Base-by-base conservation (phyloP, 371 early-diverging fungal genomes). In the Rhizopus delemar region DNA sequence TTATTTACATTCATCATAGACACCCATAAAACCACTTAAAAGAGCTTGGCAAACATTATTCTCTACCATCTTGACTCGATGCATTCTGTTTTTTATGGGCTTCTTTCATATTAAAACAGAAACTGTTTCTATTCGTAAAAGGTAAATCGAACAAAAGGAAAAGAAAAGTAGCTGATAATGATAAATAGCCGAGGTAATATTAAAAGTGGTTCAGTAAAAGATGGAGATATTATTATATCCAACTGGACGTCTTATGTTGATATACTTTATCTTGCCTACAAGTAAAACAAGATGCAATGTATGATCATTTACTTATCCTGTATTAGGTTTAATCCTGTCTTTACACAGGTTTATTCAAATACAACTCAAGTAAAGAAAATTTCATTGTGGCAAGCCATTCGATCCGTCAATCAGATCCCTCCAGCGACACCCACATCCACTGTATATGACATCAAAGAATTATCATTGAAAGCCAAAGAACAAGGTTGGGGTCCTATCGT, bases 181-280 rank as follows among this genome's bases (percentile, higher is more conserved):
- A 39, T 9, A 1, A 39, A 9, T 39, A 60, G 59, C 51, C 63
- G 69, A 16, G 58, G 68, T n/a, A 51, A 49, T 28, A 52, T 38
- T 46, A 36, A 41, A 22, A 33, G 33, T 4, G 57, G 45, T 36
- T 46, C 53, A 8, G 57, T 75, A 3, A 63, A 65, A 41, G 62
- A 78, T 13, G 93, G 92, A 52, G 86, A 92, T 62, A 55, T 95
- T 4, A 87, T 93, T 48, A 72, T 93, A 9, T 74, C 90, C 52
- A 95, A 94, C 70, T 92, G 92, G 78, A 81, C 85, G 1, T 93
- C 93, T 4, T 95, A 95, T 62, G 72, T 94, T 45, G 94, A 95
- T 55, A 66, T 94, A 4, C 48, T 95, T 39, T 91, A 90, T 53
- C 70, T 93, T n/a, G 85, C 86, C 3, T 85, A 71, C 59, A 68